Percentiles rank a stretch among this genome's conserved stretches.
These are phyloP conservation scores for Sequoia sempervirens DNA, from an alignment of 75 land plant genomes.

Conservation along the genomic window DNA sequence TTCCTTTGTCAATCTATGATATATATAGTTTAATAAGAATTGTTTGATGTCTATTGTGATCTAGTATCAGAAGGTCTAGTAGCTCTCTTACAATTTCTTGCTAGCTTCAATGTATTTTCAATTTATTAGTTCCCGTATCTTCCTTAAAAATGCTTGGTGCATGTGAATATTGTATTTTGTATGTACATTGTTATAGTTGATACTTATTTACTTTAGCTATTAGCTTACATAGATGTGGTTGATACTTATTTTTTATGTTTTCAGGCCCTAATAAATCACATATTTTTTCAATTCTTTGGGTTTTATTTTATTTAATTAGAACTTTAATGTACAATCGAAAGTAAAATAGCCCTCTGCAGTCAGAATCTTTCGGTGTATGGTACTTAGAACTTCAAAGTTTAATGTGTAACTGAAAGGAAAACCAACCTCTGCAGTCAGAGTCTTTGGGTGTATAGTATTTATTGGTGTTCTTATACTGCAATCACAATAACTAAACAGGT, in stretches of 20 bases:
- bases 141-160: neutral
- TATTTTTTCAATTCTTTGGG: neutral
- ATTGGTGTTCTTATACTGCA: neutral
- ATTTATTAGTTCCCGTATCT: neutral
- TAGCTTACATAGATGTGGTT: neutral
- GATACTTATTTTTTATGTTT: neutral
- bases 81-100: neutral
- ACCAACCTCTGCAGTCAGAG: neutral
- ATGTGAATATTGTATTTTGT: neutral
- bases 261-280: neutral
- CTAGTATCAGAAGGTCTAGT: neutral
- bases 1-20: neutral
- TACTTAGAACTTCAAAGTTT: neutral
- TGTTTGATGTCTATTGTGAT: neutral
- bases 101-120: neutral
- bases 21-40: too few species aligned
- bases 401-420: neutral
- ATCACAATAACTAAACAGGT: slow-evolving; percentile 35
- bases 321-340: neutral
- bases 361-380: neutral
- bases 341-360: neutral
- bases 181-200: neutral
- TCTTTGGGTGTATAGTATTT: neutral
- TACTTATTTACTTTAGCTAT: neutral
- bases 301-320: neutral